Evolutionary conservation across 2,329 filamentous ascomycete species (phyloP).

Genomic region (Paracamarosporium sp.): DNA sequence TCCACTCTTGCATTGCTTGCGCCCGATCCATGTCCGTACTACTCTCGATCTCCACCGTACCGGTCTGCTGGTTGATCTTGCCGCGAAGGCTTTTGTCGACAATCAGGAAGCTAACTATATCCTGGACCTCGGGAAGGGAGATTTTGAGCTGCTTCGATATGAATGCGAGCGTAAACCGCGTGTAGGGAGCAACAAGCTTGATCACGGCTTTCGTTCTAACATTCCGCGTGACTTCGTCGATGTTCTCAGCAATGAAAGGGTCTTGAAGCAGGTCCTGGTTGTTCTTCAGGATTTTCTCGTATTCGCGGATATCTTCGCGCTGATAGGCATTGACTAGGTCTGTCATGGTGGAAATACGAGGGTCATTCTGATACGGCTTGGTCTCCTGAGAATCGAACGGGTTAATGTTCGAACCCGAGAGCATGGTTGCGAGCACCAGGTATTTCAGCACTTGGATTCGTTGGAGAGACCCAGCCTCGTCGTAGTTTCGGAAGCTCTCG

Average conservation of each 20-base stretch:
- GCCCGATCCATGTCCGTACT: slow-evolving; percentile 76
- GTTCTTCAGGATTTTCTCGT: slow-evolving; percentile 84
- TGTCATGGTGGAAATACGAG: slow-evolving; percentile 95
- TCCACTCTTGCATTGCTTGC: slow-evolving; percentile 75
- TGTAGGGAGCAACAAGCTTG: slow-evolving; percentile 94
- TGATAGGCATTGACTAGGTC: slow-evolving; percentile 97
- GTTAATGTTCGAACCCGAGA: slow-evolving; percentile 98
- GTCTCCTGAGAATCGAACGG: slow-evolving; percentile 99
- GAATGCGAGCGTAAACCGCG: slow-evolving; percentile 85
- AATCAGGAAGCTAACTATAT: slow-evolving; percentile 94
- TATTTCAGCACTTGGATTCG: slow-evolving; percentile 98
- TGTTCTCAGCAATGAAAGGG: slow-evolving; percentile 97
- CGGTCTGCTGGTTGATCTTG: slow-evolving; percentile 86
- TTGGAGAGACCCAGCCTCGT: slow-evolving; percentile 95
- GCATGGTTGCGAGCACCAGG: slow-evolving; percentile 93
- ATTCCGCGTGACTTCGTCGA: slow-evolving; percentile 96
- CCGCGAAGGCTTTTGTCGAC: slow-evolving; percentile 86
- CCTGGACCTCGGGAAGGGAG: slow-evolving; percentile 83
- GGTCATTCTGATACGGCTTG: slow-evolving; percentile 96
- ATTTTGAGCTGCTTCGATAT: slow-evolving; percentile 90
- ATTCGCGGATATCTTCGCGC: slow-evolving; percentile 89
- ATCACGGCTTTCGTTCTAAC: slow-evolving; percentile 96
- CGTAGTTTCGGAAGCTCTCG: slow-evolving; percentile 98
- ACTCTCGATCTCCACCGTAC: slow-evolving; percentile 81
- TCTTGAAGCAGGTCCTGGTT: slow-evolving; percentile 91